These are phyloP conservation scores for Saitozyma sp. DNA, from an alignment of 768 basidiomycete species.

Conservation along the genomic window DNA sequence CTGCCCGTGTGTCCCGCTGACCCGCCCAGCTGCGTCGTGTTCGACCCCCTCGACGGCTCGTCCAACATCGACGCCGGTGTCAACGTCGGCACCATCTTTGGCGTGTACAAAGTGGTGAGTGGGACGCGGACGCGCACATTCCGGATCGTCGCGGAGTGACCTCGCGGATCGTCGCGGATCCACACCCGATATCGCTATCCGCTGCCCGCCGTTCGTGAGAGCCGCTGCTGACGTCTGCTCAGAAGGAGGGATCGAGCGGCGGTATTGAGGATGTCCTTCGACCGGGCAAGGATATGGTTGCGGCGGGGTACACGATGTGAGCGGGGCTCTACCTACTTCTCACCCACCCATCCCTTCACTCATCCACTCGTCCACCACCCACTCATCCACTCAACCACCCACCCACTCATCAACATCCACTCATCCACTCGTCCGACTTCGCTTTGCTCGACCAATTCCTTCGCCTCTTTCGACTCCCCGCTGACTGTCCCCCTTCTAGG, in stretches of 20 bases:
- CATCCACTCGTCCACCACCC: too few relatives aligned
- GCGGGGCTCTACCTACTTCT: conserved; percentile 46
- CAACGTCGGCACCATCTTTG: conserved; percentile 86
- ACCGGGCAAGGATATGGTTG: conserved; percentile 95
- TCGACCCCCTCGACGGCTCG: conserved; percentile 94
- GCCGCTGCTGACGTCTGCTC: conserved; percentile 14
- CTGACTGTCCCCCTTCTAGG: conserved; percentile 52
- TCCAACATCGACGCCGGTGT: conserved; percentile 99
- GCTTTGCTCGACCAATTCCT: too few relatives aligned
- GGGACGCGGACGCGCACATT: neutral
- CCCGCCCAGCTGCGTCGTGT: conserved; percentile 82
- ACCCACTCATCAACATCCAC: too few relatives aligned
- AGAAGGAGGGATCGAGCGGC: conserved; percentile 78
- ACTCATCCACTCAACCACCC: too few relatives aligned
- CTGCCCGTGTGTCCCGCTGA: neutral
- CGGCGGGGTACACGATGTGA: conserved; percentile 94
- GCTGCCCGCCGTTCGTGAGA: neutral
- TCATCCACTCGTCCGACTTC: too few relatives aligned
- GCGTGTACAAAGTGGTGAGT: conserved; percentile 87
- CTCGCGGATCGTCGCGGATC: neutral
- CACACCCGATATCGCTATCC: neutral
- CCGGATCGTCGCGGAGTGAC: neutral
- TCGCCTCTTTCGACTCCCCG: too few relatives aligned
- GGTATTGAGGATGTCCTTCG: conserved; percentile 81
- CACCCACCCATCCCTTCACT: too few relatives aligned